These are phyloP conservation scores for Globisporangium lucens DNA, from an alignment of 352 stramenopile genomes.

Conservation along the genomic window DNA sequence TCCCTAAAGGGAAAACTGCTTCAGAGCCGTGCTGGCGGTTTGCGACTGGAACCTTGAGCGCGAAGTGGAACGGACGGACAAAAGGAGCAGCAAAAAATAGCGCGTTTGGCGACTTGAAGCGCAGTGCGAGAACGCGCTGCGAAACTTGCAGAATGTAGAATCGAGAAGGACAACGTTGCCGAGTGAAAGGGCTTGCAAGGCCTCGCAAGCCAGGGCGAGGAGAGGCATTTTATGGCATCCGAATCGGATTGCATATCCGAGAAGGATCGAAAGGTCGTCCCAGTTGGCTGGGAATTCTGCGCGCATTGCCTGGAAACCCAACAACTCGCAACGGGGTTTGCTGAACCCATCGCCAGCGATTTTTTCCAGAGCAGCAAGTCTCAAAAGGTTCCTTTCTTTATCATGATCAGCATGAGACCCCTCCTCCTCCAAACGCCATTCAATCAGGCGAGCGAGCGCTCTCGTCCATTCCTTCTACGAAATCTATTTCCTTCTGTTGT, in stretches of 20 bases:
- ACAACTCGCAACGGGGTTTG: neutral
- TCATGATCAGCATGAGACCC: no score
- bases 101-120: neutral
- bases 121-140: neutral
- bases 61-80: neutral
- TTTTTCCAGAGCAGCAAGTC: neutral
- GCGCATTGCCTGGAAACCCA: neutral
- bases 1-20: neutral
- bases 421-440: neutral
- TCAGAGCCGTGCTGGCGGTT: neutral
- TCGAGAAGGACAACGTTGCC: neutral
- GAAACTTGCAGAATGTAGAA: neutral
- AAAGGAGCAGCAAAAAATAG: neutral
- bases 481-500: conserved; percentile 1
- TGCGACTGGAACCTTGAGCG: neutral
- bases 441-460: neutral
- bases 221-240: neutral
- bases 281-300: neutral
- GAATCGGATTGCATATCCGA: neutral
- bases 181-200: neutral
- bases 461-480: neutral
- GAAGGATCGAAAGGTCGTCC: neutral
- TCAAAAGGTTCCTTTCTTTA: no score
- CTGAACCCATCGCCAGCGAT: neutral
- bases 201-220: neutral